Conservation (phyloP, 305 asterid genomes). For the Fraxinus angustifolia region DNA sequence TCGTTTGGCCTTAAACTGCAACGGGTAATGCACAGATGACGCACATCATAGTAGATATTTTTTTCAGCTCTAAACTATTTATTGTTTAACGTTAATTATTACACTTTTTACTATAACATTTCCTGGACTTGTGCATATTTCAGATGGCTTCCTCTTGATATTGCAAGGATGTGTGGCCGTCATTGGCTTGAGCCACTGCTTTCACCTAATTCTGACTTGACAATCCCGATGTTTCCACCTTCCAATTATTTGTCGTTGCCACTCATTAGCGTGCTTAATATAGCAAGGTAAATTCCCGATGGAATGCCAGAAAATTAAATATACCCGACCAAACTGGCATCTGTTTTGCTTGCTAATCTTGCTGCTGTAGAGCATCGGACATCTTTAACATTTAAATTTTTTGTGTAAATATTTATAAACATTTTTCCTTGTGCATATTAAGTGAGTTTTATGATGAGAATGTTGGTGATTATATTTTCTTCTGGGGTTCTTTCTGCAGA, state of each 20-base stretch:
- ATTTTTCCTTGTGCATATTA: neutral
- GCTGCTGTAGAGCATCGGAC: neutral
- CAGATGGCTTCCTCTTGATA: slow-evolving; percentile 97
- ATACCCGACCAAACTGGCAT: neutral
- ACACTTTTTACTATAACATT: neutral
- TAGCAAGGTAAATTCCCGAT: slow-evolving; percentile 62
- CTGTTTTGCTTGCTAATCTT: neutral
- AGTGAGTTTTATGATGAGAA: neutral
- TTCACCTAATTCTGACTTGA: slow-evolving; percentile 61
- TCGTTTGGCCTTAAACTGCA: slow-evolving; percentile 86
- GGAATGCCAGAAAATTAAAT: neutral
- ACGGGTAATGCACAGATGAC: slow-evolving; percentile 53
- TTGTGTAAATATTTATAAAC: neutral
- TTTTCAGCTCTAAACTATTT: neutral
- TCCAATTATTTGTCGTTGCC: slow-evolving; percentile 87
- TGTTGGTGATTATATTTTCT: neutral
- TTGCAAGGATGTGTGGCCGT: slow-evolving; percentile 96
- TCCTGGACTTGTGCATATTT: slow-evolving; percentile 25
- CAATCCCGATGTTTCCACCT: slow-evolving; percentile 61
- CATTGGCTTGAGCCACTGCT: slow-evolving; percentile 93
- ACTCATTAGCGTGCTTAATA: slow-evolving; percentile 79
- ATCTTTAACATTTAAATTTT: neutral
- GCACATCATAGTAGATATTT: neutral
- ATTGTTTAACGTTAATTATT: slow-evolving; percentile 2
- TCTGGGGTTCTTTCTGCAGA: slow-evolving; percentile 43